phyloP scores from a whole-genome alignment of 495 filamentous ascomycete genomes.

The Tuber microsphaerosporum region DNA sequence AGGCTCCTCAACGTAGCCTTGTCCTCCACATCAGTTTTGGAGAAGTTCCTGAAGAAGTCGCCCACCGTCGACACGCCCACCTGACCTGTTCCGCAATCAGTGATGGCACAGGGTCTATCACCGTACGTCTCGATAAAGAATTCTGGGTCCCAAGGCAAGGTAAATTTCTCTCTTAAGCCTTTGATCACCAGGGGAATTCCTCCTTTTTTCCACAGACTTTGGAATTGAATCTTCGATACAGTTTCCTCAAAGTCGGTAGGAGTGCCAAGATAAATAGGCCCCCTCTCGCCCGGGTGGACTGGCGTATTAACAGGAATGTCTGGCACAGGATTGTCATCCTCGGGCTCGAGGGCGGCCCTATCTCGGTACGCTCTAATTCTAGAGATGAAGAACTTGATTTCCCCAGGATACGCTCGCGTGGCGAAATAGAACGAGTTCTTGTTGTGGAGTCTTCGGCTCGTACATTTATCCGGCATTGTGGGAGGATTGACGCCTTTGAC shows the following conservation, averaged over 20 bases:
- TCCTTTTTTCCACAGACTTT: constrained; percentile 28
- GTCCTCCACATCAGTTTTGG: neutral
- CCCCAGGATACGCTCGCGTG: constrained; percentile 32
- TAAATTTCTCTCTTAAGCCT: constrained; percentile 34
- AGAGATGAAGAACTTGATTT: constrained; percentile 13
- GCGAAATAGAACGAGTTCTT: constrained; percentile 32
- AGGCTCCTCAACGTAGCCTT: neutral
- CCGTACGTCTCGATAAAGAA: constrained; percentile 40
- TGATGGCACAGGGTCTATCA: constrained; percentile 24
- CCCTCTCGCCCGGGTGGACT: constrained; percentile 12
- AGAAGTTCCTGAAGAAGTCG: constrained; percentile 35
- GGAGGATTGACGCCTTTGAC: neutral
- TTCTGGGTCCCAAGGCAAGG: constrained; percentile 36
- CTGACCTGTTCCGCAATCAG: constrained; percentile 24
- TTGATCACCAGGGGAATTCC: constrained; percentile 38
- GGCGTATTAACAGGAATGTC: constrained; percentile 25
- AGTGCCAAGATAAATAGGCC: constrained; percentile 29
- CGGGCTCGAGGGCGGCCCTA: neutral
- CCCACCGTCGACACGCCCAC: constrained; percentile 24
- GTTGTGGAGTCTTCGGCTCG: constrained; percentile 21
- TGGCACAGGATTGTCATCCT: constrained; percentile 14
- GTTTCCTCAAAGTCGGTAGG: constrained; percentile 22
- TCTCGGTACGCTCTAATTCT: neutral
- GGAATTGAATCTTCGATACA: constrained; percentile 21
- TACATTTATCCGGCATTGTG: constrained; percentile 25